Base-by-base conservation (phyloP, 2,329 filamentous ascomycete species). In the Penicillium sp. region DNA sequence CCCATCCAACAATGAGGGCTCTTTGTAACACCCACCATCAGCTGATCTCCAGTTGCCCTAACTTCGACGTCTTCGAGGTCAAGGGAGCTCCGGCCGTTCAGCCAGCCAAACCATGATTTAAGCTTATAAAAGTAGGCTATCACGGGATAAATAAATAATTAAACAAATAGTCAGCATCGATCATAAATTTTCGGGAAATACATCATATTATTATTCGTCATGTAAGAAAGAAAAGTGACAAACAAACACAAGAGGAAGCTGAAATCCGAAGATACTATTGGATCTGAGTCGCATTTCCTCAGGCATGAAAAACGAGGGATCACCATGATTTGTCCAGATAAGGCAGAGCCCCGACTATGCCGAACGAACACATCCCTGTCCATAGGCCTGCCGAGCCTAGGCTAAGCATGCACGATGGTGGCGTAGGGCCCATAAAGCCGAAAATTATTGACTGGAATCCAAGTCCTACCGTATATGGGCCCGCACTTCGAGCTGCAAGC, bases 81-180 rank as follows among this genome's bases (percentile, higher is more conserved):
- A 7, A n/a, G 18, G n/a, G 46, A 48, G 46, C 28, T n/a, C 12
- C 35, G 12, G 42, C n/a, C 5, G 35, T 24, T 53, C 51, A 53
- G 51, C 51, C 30, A 53, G 42, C 42, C 51, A 53, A 24, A 38
- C 14, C 51, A 35, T 11, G 40, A 52, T 53, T 53, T 53, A 53
- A 47, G 51, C 51, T 47, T 53, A 53, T 53, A 23, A 18, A 8
- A 43, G 18, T 12, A 23, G 18, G 38, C 45, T 35, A 21, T n/a
- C 5, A 26, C 20, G 28, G 26, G 18, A 16, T 23, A 21, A 7
- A 28, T 21, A 24, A 35, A 8, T 52, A 53, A 35, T 26, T 11
- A 26, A 53, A 18, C 7, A 23, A 43, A 43, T 43, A 43, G 20
- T 43, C 11, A 43, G 18, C 21, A 21, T 20, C 18, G 8, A 14